Evolutionary conservation across 768 basidiomycete genomes (phyloP), one percentile per base, ranked within the genome.

Genomic region (Pleurotus salmoneostramineus): DNA sequence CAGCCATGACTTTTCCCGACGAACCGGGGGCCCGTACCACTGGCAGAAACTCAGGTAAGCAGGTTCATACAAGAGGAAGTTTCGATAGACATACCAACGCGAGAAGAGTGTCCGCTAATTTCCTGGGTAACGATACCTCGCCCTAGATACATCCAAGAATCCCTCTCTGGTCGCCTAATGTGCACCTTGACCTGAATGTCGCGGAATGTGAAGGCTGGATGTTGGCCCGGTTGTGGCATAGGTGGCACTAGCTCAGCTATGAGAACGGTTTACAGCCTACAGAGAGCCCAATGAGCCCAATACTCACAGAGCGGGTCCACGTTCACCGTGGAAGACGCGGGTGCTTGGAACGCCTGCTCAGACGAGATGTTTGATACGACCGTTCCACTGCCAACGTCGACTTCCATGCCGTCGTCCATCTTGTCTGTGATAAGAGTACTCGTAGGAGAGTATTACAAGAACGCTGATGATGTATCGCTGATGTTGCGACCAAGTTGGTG

Each of bases 131-230:
- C 89, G 27, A 88, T 67, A 17, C 85, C 91, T 65, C 91, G 82
- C 8, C 91, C 91, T 50, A 92, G 79, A 63, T 93, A 93, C 31
- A 83, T 75, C 91, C 91, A 93, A 14, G 86, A 80, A 68, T 93
- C 91, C 66, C 76, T 83, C 56, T 91, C 91, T 36, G 91, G 87
- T 63, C 84, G 77, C 61, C 91, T 80, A 62, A 91, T 87, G 65
- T 93, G 91, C 15, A 93, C 89, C 69, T 93, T 92, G 59, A 93
- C 91, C 58, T 88, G 82, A 59, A 93, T 82, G 58, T 93, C 90
- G 55, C 86, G 83, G 66, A 90, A 88, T 56, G 69, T 76, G 64
- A 87, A 85, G 57, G 83, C 83, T 58, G 74, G 60, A 60, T 67
- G 62, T 60, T 66, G 57, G 33, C 64, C 64, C 17, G 61, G 64